A percentile compares a stretch with the other conserved stretches of the same genome.
Conservation (phyloP, 1,284 basidiomycete species). For the Ceratobasidium theobromae region DNA sequence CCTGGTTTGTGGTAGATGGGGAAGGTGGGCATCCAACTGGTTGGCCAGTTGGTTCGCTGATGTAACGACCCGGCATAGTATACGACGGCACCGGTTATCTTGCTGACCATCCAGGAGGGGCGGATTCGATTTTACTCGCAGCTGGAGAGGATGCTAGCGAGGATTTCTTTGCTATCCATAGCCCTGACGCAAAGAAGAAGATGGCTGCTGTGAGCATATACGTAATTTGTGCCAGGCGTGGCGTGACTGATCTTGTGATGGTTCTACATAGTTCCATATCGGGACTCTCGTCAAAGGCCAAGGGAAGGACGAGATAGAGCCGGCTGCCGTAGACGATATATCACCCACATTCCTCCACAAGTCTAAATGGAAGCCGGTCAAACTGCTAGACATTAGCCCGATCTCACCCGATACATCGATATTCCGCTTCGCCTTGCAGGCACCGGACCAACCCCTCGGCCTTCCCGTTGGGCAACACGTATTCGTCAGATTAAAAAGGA, state of each 20-base stretch:
- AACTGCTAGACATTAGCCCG: constrained; percentile 47
- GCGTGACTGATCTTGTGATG: constrained; percentile 16
- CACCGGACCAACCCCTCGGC: constrained; percentile 53
- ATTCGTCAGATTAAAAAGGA: constrained; percentile 52
- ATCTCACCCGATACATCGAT: constrained; percentile 56
- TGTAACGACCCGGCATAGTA: constrained; percentile 39
- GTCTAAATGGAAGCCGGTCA: constrained; percentile 56
- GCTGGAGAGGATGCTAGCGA: constrained; percentile 66
- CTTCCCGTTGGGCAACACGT: constrained; percentile 66
- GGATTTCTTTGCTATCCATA: constrained; percentile 63
- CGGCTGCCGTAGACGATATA: not conserved
- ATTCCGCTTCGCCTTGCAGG: constrained; percentile 57
- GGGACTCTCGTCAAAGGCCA: constrained; percentile 45
- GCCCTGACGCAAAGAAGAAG: constrained; percentile 52
- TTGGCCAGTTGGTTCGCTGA: constrained; percentile 36
- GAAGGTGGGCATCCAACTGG: constrained; percentile 42
- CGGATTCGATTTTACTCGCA: constrained; percentile 58
- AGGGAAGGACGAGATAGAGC: not conserved
- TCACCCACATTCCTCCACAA: constrained; percentile 51
- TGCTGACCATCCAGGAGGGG: constrained; percentile 63
- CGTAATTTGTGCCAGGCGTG: not conserved
- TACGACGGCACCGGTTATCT: constrained; percentile 59
- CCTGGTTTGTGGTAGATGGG: constrained; percentile 64
- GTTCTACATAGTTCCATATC: constrained; percentile 46
- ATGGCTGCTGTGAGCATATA: constrained; percentile 48